Evolutionary conservation across 2,329 filamentous ascomycete species (phyloP), one percentile per base, ranked within the genome.

Genomic region (Penicillium thymicola): DNA sequence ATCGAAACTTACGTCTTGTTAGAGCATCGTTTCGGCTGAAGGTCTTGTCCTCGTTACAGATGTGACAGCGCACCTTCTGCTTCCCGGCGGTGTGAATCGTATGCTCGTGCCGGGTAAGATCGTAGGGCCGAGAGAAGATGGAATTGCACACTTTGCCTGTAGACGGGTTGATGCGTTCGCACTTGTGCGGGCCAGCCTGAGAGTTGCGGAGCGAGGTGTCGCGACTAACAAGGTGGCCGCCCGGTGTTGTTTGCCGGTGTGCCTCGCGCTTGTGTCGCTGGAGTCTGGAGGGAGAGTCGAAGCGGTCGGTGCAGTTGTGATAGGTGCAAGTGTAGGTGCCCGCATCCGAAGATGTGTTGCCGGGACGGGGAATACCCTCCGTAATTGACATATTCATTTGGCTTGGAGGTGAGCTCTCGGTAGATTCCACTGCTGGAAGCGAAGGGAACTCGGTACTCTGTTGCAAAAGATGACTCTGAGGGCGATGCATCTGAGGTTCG

Each of bases 271-370:
- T 97, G 79, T 99, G 94, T 76, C 94, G 94, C 72, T 97, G 92
- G 4, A 99, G 81, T 64, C 92, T 86, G 9, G 86, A 82, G 5
- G 92, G 91, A 1, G 91, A 91, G 65, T 96, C 90, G 69, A 99
- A 99, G 51, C 94, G 89, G 64, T 89, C 80, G 0, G 87, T 87
- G 71, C 94, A 97, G 11, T 92, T 91, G 68, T 96, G 92, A 67
- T 96, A 96, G 0, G 92, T 97, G 75, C 94, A 99, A 1, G 92
- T 96, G 76, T 97, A 99, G 0, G 92, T 96, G 13, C 93, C 93
- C 21, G 87, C 84, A 63, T 96, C 90, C 0, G 91, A 89, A 16
- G 80, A 79, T 2, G 87, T 86, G 40, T 85, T 81, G 2, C 78
- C 72, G 0, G 91, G 90, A 78, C 84, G 79, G 60, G 78, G 70